Base-by-base conservation (phyloP, 176 grass and related monocot species). In the Bothriochloa decipiens region DNA sequence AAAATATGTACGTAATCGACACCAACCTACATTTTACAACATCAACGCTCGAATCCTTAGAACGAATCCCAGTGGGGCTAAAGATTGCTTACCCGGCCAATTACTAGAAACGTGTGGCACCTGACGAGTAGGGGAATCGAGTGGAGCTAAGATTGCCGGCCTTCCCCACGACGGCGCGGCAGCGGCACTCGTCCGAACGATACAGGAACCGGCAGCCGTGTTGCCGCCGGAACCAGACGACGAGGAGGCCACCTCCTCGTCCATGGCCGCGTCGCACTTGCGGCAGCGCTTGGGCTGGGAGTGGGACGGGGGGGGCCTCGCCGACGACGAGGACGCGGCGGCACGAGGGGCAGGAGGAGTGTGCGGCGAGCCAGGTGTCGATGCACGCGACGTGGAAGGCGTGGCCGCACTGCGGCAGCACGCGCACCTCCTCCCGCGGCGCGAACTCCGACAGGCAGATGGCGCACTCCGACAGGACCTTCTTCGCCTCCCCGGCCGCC, bases 261-360 rank as follows among this genome's bases (percentile, higher is more conserved):
- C 47, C 65, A 27, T 39, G 1, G 78, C 50, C 2, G 72, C 68
- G 3, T 83, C 87, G 72, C 92, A 94, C 53, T 78, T 83, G 72
- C 77, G 79, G 78, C 92, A 94, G 49, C 35, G 45, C 13, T 35
- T 65, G 13, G 86, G 52, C 16, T 42, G 40, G 40, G 10, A 2
- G 17, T 81, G 64, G 0, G 70, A 43, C 5, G 75, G 74, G 12
- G 49, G 71, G 65, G 0, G 16, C 1, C 0, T 83, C 43, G 22
- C 11, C 74, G 72, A 89, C 72, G 86, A 92, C 77, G 77, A 93
- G 86, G 67, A 93, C 82, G 22, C 83, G 81, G 55, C 94, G 88
- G 87, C 94, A 96, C 15, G 94, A 96, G 0, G 94, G 94, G 53
- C 94, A 96, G 22, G 86, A 92, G 10, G 93, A 95, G 81, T 92